Evolutionary conservation across 2,329 filamentous ascomycete species (phyloP), one percentile per base, ranked within the genome.

Genomic region (Davidsoniella australis): DNA sequence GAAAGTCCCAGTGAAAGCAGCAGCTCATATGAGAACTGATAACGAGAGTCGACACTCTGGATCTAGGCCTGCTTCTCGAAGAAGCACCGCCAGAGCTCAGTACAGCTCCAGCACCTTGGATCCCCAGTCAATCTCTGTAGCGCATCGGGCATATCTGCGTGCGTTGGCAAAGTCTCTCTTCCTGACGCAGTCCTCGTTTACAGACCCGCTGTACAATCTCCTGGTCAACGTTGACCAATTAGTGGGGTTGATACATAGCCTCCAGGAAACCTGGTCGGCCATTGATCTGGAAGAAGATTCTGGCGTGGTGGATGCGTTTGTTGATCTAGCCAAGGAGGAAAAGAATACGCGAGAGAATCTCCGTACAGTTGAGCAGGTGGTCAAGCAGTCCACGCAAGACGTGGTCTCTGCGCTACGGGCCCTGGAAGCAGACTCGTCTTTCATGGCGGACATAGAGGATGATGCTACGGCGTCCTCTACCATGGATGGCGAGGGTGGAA

Each of bases 221-320:
- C 73, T 87, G 33, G 72, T 76, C 18, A 77, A 84, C 57, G 75
- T 86, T n/a, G 88, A 95, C 62, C 81, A 82, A 56, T 78, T 94
- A 9, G 78, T 85, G 23, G 81, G 85, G 0, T 76, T 87, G 38
- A 74, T 91, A 42, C 73, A 78, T 47, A 82, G 85, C 2, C 71
- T 94, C 0, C 79, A 91, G 55, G 71, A 70, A 2, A 77, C 91
- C 45, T 91, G 88, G 70, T 75, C 76, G 16, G 79, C 82, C 0
- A 70, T 86, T 36, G 87, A 94, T 60, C 73, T 93, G 0, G 85
- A 94, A 62, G 72, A 76, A 3, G 85, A 94, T 57, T 81, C 85
- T 50, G 85, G 85, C 5, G 83, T 91, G 0, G 76, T 88, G 4
- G 85, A 86, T 59, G 77, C 79, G 0, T 80, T 82, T 58, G 72